phyloP scores from a whole-genome alignment of 176 grass and related monocot genomes.

The Hordeum marinum region DNA sequence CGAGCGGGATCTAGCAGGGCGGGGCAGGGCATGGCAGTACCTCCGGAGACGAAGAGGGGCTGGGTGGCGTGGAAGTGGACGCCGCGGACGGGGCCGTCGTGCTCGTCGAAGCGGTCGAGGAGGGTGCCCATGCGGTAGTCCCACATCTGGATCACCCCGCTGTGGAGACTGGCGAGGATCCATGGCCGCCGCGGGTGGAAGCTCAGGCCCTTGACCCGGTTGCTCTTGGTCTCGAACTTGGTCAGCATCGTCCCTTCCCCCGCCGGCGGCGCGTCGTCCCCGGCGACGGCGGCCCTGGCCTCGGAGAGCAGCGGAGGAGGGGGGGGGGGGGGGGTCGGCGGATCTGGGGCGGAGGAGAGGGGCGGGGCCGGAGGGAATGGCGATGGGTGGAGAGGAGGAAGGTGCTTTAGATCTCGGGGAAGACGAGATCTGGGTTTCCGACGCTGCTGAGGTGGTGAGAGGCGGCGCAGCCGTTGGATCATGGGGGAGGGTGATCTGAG shows the following conservation, averaged over 20 bases:
- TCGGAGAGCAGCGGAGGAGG: constrained; percentile 9
- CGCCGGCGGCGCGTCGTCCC: neutral
- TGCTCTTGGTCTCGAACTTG: constrained; percentile 99
- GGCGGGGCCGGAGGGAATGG: neutral
- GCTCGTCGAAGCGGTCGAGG: constrained; percentile 98
- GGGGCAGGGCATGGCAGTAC: constrained; percentile 44
- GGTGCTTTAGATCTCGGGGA: constrained; percentile 21
- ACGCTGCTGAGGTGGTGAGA: neutral
- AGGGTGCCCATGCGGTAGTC: constrained; percentile 99
- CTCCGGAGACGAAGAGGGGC: constrained; percentile 98
- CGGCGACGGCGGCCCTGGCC: constrained; percentile 20
- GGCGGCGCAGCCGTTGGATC: neutral
- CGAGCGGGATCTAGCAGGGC: neutral
- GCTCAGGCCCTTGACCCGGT: constrained; percentile 95
- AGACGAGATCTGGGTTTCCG: constrained; percentile 6
- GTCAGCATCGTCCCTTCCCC: constrained; percentile 67
- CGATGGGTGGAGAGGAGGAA: neutral
- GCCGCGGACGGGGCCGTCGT: constrained; percentile 92
- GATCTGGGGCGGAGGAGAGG: constrained; percentile 28
- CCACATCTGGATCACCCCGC: constrained; percentile 98
- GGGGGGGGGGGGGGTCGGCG: neutral
- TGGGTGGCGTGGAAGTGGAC: constrained; percentile 97
- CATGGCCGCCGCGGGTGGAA: constrained; percentile 94
- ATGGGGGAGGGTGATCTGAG: neutral
- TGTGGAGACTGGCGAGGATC: constrained; percentile 98